Evolutionary conservation across 2,329 filamentous ascomycete species (phyloP).

Genomic region (Thermoascus crustaceus): DNA sequence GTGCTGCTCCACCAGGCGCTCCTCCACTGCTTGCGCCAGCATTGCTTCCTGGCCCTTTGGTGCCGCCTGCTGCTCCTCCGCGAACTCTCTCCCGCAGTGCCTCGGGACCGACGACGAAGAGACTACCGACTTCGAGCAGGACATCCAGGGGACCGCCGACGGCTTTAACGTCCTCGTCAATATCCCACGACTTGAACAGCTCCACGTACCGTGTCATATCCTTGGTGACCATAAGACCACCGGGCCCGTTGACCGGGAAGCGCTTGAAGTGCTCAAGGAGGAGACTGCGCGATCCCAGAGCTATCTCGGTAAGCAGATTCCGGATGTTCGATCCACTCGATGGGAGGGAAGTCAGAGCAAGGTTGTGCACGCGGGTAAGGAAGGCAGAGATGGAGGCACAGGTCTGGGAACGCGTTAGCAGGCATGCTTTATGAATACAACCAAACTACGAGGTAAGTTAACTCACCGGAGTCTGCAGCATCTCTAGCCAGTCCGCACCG

Average conservation of each 20-base stretch:
- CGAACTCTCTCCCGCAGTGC: constrained; percentile 63
- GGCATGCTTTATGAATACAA: constrained; percentile 2
- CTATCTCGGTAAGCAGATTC: constrained; percentile 75
- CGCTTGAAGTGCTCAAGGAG: constrained; percentile 91
- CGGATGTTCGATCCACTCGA: constrained; percentile 66
- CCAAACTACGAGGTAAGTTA: not conserved
- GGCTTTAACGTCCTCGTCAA: constrained; percentile 52
- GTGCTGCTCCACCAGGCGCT: constrained; percentile 41
- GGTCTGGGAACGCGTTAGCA: constrained; percentile 39
- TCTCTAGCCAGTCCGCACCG: constrained; percentile 51
- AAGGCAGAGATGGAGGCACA: constrained; percentile 77
- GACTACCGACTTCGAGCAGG: constrained; percentile 82
- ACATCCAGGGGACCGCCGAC: constrained; percentile 62
- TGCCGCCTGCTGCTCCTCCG: constrained; percentile 44
- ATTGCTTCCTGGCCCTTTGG: constrained; percentile 35
- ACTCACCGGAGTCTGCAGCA: constrained; percentile 63
- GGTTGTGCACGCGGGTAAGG: constrained; percentile 57
- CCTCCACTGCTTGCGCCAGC: constrained; percentile 14
- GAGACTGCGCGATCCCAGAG: constrained; percentile 64
- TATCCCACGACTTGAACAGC: constrained; percentile 72
- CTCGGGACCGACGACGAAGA: constrained; percentile 88
- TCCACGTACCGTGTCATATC: constrained; percentile 91
- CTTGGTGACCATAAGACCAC: constrained; percentile 90
- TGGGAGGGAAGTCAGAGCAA: constrained; percentile 57
- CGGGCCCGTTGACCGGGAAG: constrained; percentile 86